Base-by-base conservation (phyloP, 129 eudicot species). In the Cynara cardunculus region DNA sequence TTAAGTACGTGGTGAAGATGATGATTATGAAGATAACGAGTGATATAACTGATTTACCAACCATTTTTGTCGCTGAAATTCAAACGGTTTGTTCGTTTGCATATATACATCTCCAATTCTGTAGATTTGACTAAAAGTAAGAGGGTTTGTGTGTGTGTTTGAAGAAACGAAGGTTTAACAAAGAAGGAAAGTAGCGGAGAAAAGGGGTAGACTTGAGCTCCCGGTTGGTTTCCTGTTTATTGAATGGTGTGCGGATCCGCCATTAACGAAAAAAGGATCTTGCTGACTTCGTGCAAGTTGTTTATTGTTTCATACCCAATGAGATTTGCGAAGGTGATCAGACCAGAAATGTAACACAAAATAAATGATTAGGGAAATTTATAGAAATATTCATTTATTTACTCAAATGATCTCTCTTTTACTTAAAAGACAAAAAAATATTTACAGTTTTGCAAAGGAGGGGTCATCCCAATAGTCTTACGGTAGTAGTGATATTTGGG, bases 31-130 rank as follows among this genome's bases (percentile, higher is more conserved):
- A 25, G 25, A 78, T 44, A 5, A 86, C 39, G n/a, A 88, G 67
- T 30, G 82, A 76, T 9, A 84, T 28, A 3, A 86, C 30, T 24
- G 89, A 83, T 85, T 85, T 87, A 53, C 75, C 72, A 27, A 82
- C 68, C 80, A 85, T 81, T 71, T 71, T 72, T 76, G 71, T 25
- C 34, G 21, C 25, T 46, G 67, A 4, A n/a, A 76, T 61, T 77
- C 24, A 32, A 70, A 71, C 35, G 76, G 16, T 31, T 44, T 80
- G 79, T 11, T 49, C 35, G 69, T 13, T 34, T 62, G 77, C 70
- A 35, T 80, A 71, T 76, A 76, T 80, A 71, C 82, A 80, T 80
- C 68, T 83, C 78, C 53, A 59, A 46, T 31, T 32, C 19, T 70
- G 77, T 53, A 53, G 34, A 31, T 53, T 72, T 72, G 64, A 69